Percentiles rank a stretch among this genome's conserved stretches.
phyloP scores from a whole-genome alignment of 306 rosid species.

The Datisca glomerata region DNA sequence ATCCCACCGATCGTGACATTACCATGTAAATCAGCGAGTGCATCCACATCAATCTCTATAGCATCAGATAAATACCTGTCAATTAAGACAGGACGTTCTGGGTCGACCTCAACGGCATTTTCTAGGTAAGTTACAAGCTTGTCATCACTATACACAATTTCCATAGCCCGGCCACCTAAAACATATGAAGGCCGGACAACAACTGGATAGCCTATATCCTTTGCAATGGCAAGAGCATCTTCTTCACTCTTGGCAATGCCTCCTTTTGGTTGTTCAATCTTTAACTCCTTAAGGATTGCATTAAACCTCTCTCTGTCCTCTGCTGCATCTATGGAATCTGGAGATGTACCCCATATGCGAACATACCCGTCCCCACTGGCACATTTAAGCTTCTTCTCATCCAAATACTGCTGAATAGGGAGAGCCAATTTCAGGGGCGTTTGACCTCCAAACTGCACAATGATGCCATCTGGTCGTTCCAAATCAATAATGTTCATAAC shows the following conservation, averaged over 20 bases:
- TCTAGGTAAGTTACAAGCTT: constrained; percentile 76
- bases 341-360: constrained; percentile 94
- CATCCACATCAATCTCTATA: constrained; percentile 85
- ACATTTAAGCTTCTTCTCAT: constrained; percentile 57
- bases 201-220: constrained; percentile 80
- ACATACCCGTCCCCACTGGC: constrained; percentile 63
- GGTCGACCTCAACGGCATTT: constrained; percentile 93
- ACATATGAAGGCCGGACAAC: constrained; percentile 97
- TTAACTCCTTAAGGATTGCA: constrained; percentile 57
- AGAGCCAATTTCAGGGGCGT: constrained; percentile 87
- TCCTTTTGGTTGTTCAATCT: constrained; percentile 95
- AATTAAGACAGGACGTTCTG: constrained; percentile 83
- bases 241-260: constrained; percentile 91
- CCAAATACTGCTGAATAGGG: constrained; percentile 71
- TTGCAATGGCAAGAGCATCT: constrained; percentile 81
- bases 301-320: constrained; percentile 97
- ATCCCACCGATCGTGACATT: constrained; percentile 96
- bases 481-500: constrained; percentile 76
- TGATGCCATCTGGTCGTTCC: constrained; percentile 96
- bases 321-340: constrained; percentile 88
- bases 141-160: constrained; percentile 71
- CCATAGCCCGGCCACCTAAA: constrained; percentile 98
- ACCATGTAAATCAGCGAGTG: constrained; percentile 90
- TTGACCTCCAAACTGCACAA: constrained; percentile 99
- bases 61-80: constrained; percentile 90